phyloP scores from a whole-genome alignment of 495 filamentous ascomycete genomes.

The Podospora pseudoanserina region DNA sequence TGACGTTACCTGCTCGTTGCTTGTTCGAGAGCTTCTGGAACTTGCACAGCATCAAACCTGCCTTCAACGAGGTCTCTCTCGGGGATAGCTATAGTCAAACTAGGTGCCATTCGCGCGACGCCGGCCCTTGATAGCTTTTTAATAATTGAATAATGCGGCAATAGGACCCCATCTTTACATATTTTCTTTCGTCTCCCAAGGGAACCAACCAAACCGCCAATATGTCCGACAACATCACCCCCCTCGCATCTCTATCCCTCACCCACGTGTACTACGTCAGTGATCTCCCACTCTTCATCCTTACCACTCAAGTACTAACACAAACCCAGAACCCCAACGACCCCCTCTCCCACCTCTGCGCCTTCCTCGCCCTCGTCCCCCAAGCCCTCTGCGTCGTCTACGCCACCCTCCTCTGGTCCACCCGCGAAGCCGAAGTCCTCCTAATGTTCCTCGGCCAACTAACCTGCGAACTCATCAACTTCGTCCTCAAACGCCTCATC shows the following conservation, averaged over 20 bases:
- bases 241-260: constrained; percentile 82
- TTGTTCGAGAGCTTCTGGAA: neutral
- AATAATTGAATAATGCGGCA: neutral
- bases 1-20: neutral
- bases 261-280: constrained; percentile 95
- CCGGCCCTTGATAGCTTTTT: neutral
- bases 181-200: neutral
- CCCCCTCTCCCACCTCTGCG: constrained; percentile 77
- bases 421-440: constrained; percentile 83
- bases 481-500: constrained; percentile 80
- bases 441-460: constrained; percentile 92
- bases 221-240: constrained; percentile 59
- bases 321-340: constrained; percentile 74
- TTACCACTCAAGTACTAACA: constrained; percentile 17
- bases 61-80: neutral
- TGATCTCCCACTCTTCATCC: constrained; percentile 1
- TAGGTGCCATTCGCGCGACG: no score
- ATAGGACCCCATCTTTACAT: neutral
- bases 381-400: constrained; percentile 89
- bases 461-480: constrained; percentile 91
- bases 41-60: neutral
- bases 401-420: constrained; percentile 81
- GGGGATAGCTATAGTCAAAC: neutral
- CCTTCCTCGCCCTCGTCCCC: constrained; percentile 89
- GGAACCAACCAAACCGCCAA: neutral